These are phyloP conservation scores for Cladosporium halotolerans DNA, from an alignment of 2,329 filamentous ascomycete species.

Conservation along the genomic window DNA sequence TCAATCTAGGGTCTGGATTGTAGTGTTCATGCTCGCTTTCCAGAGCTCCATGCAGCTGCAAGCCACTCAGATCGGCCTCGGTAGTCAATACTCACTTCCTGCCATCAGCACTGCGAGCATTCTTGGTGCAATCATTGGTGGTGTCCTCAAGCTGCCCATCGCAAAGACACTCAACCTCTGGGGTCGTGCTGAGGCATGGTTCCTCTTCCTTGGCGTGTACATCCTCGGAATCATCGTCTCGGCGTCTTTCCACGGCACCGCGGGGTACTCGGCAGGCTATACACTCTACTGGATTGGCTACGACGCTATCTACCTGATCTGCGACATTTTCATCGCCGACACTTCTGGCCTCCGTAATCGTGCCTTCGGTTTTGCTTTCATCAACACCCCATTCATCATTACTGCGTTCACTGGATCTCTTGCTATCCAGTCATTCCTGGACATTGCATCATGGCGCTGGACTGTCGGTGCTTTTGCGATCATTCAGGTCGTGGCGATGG, in stretches of 20 bases:
- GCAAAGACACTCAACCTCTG: constrained; percentile 63
- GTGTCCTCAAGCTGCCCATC: constrained; percentile 57
- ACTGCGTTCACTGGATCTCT: constrained; percentile 19
- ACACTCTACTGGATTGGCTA: constrained; percentile 22
- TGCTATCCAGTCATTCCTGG: constrained; percentile 30
- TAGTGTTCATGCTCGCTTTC: constrained; percentile 33
- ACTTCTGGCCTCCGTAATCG: constrained; percentile 60
- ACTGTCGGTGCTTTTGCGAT: constrained; percentile 62
- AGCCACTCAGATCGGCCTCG: constrained; percentile 16
- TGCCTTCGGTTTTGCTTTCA: constrained; percentile 57
- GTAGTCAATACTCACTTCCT: constrained; percentile 9
- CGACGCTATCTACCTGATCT: constrained; percentile 13
- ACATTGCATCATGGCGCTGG: constrained; percentile 52
- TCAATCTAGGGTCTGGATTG: constrained; percentile 30
- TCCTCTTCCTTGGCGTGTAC: constrained; percentile 40
- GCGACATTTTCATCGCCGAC: constrained; percentile 58
- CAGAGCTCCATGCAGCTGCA: constrained; percentile 26
- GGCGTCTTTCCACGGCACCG: constrained; percentile 15
- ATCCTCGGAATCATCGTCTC: constrained; percentile 19
- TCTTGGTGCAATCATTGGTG: constrained; percentile 50
- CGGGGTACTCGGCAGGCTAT: constrained; percentile 19
- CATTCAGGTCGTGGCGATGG: constrained; percentile 53
- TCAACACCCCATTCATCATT: constrained; percentile 51
- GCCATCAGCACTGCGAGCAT: constrained; percentile 42
- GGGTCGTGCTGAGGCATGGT: constrained; percentile 59